phyloP scores from a whole-genome alignment of 2,329 filamentous ascomycete genomes.

The Peltaster fructicola region DNA sequence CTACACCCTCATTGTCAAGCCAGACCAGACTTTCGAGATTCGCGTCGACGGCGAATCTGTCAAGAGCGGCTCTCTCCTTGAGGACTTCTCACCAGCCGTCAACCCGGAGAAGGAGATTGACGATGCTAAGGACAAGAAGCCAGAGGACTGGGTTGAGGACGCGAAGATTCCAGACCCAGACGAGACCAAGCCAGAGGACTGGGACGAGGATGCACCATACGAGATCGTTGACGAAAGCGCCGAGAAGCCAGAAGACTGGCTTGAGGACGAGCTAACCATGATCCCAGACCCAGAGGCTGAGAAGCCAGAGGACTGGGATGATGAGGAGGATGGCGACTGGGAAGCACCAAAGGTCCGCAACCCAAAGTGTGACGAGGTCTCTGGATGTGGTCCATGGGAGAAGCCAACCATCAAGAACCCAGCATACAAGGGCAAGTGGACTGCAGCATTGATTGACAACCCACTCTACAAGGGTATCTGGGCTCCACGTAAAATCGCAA shows the following conservation, averaged over 20 bases:
- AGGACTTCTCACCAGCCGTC: constrained; percentile 85
- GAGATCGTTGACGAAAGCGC: constrained; percentile 93
- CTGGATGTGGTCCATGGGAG: constrained; percentile 87
- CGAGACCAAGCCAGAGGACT: constrained; percentile 91
- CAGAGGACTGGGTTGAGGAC: constrained; percentile 88
- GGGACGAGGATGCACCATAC: constrained; percentile 95
- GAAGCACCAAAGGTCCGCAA: constrained; percentile 76
- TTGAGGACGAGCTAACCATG: constrained; percentile 68
- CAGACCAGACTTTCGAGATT: constrained; percentile 89
- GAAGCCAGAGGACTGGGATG: constrained; percentile 99
- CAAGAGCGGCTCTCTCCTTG: constrained; percentile 79
- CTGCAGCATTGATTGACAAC: constrained; percentile 84
- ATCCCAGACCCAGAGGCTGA: constrained; percentile 83
- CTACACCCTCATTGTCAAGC: constrained; percentile 91
- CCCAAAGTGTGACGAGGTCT: constrained; percentile 84
- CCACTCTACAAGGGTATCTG: constrained; percentile 93
- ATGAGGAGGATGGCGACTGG: constrained; percentile 99
- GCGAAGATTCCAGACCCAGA: constrained; percentile 80
- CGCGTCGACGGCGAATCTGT: constrained; percentile 77
- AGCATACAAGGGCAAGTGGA: constrained; percentile 98
- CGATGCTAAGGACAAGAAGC: constrained; percentile 84
- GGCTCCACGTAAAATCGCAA: constrained; percentile 89
- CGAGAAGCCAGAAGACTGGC: constrained; percentile 85
- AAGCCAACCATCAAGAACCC: constrained; percentile 89
- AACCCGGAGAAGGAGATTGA: constrained; percentile 93